phyloP scores from a whole-genome alignment of 192 early-diverging fungal genomes.

The Coemansia sp. region DNA sequence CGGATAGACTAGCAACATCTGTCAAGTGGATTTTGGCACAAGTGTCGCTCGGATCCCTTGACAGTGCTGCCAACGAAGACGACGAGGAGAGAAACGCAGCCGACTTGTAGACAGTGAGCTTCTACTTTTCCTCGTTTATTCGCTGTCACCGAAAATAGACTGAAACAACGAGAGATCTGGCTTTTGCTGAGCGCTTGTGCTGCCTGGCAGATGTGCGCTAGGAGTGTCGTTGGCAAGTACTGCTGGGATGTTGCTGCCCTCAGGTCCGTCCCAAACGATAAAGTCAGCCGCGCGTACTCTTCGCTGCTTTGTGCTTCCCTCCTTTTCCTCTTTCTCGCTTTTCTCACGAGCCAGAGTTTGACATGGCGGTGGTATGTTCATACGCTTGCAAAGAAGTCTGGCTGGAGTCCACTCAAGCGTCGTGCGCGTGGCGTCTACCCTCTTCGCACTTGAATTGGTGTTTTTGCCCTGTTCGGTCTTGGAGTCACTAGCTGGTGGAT shows the following conservation, averaged over 20 bases:
- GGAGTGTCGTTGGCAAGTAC: conserved; percentile 13
- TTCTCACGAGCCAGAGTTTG: background rate
- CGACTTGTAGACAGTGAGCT: background rate
- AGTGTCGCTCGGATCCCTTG: background rate
- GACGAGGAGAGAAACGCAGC: background rate
- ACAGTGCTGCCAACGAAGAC: background rate
- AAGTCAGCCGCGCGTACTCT: conserved; percentile 31
- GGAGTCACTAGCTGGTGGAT: background rate
- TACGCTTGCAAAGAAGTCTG: conserved; percentile 34
- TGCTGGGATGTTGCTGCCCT: background rate
- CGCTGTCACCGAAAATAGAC: conserved; percentile 28
- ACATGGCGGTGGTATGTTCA: conserved; percentile 18
- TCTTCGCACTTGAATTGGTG: background rate
- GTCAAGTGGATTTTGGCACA: background rate
- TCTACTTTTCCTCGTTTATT: background rate
- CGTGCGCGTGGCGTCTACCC: conserved; percentile 3
- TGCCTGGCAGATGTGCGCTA: background rate
- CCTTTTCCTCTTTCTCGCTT: background rate
- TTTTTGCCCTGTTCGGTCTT: background rate
- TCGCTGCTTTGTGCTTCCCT: background rate
- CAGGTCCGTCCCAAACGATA: conserved; percentile 5
- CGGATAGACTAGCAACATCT: background rate
- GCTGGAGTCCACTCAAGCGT: conserved; percentile 24
- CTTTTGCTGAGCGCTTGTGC: background rate
- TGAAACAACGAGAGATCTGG: conserved; percentile 26